Evolutionary conservation across 2,329 filamentous ascomycete species (phyloP).

Genomic region (Cryphonectria nitschkei): DNA sequence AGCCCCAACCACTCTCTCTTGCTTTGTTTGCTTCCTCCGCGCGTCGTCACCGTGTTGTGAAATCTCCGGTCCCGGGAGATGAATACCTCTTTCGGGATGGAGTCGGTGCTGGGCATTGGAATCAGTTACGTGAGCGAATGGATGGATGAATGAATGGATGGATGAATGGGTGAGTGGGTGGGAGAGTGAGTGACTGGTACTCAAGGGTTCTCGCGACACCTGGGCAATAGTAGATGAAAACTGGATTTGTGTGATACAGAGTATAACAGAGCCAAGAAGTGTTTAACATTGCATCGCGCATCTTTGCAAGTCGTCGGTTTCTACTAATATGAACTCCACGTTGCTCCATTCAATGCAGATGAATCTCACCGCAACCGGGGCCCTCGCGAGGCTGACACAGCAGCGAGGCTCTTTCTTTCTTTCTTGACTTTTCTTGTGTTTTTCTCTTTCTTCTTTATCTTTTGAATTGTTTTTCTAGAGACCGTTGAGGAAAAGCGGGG

Average conservation of each 20-base stretch:
- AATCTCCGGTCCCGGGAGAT: conserved; percentile 19
- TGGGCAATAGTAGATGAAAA: neutral
- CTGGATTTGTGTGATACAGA: neutral
- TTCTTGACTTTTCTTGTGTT: neutral
- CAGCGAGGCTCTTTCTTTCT: neutral
- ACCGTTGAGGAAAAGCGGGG: conserved; percentile 16
- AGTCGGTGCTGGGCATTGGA: neutral
- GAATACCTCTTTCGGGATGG: conserved; percentile 9
- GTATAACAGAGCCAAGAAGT: neutral
- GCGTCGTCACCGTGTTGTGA: conserved; percentile 1
- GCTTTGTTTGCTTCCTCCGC: neutral
- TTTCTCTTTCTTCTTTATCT: neutral
- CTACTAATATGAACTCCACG: conserved; percentile 1
- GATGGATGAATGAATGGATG: neutral
- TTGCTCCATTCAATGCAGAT: neutral
- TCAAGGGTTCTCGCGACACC: neutral
- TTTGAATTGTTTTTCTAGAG: neutral
- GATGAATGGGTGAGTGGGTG: neutral
- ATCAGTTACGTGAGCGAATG: neutral
- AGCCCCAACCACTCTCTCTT: neutral
- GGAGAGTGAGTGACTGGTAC: neutral
- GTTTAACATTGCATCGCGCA: neutral
- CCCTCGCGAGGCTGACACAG: neutral
- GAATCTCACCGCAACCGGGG: neutral
- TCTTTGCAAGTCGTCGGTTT: neutral